Evolutionary conservation across 805 yeast genomes (phyloP).

Genomic region (Ogataea henricii): DNA sequence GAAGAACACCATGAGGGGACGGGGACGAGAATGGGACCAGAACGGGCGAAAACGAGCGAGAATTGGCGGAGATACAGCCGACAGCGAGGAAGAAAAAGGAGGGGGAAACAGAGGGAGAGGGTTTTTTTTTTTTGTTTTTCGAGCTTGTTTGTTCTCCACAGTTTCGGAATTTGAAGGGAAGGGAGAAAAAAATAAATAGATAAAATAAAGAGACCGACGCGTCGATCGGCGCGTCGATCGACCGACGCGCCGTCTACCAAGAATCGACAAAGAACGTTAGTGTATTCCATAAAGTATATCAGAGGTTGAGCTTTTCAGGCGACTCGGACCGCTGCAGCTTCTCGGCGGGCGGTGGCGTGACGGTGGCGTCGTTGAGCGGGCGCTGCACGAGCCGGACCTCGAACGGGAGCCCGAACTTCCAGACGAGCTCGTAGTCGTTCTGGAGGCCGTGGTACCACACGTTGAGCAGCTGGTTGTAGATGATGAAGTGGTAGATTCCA

Average conservation of each 20-base stretch:
- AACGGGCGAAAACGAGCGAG: background rate
- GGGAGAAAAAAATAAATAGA: background rate
- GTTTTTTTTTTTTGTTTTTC: background rate
- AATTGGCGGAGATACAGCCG: background rate
- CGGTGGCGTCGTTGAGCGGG: background rate
- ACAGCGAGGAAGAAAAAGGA: background rate
- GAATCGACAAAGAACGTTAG: background rate
- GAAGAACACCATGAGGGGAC: conserved; percentile 12
- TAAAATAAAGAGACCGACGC: background rate
- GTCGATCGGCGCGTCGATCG: conserved; percentile 3
- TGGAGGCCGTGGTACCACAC: conserved; percentile 57
- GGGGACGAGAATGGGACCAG: background rate
- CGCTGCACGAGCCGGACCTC: conserved; percentile 37
- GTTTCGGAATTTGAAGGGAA: background rate
- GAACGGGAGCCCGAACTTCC: conserved; percentile 60
- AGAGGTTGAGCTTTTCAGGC: no score
- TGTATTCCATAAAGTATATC: background rate
- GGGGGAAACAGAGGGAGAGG: background rate
- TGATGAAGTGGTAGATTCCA: conserved; percentile 81
- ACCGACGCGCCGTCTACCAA: conserved; percentile 8
- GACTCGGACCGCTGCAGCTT: background rate
- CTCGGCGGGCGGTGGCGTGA: background rate
- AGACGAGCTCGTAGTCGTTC: conserved; percentile 52
- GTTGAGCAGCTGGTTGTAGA: conserved; percentile 73
- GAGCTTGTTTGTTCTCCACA: conserved; percentile 5